Evolutionary conservation across 108 stramenopile genomes (phyloP).

Genomic region (Pseudonitzschia pungens): DNA sequence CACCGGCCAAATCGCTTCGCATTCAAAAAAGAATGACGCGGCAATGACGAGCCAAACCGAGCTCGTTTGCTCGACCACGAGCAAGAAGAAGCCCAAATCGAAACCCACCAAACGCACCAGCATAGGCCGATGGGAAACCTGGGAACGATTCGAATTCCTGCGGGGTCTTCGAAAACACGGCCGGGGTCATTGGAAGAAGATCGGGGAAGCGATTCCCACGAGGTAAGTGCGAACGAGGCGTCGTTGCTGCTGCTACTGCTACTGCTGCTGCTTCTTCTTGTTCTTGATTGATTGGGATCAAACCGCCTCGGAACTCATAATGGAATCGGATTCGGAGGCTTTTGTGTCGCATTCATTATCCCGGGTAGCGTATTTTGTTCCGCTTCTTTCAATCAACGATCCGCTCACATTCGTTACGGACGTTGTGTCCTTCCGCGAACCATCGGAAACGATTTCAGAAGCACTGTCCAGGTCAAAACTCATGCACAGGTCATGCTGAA

Average conservation of each 20-base stretch:
- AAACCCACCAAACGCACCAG: neutral
- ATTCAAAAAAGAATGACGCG: neutral
- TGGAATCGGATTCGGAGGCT: too few relatives aligned
- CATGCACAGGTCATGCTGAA: constrained; percentile 37
- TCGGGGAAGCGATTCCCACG: constrained; percentile 36
- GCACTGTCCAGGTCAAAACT: constrained; percentile 42
- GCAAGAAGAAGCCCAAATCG: constrained; percentile 1
- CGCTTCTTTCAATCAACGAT: too few relatives aligned
- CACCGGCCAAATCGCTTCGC: neutral
- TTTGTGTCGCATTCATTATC: too few relatives aligned
- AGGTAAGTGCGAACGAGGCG: constrained; percentile 31
- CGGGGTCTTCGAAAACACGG: constrained; percentile 38
- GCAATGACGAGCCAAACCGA: neutral
- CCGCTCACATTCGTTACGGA: neutral
- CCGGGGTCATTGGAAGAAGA: constrained; percentile 42
- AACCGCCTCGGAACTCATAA: too few relatives aligned
- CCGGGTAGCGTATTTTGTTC: too few relatives aligned
- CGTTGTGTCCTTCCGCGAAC: neutral
- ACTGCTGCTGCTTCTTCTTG: neutral
- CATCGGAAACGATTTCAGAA: constrained; percentile 9
- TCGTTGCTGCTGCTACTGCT: too few relatives aligned
- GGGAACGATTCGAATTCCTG: constrained; percentile 43
- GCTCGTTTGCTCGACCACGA: neutral
- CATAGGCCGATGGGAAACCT: constrained; percentile 27
- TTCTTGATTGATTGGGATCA: too few relatives aligned